Conservation (phyloP, 805 yeast species). For the Lipomyces mesembrius region DNA sequence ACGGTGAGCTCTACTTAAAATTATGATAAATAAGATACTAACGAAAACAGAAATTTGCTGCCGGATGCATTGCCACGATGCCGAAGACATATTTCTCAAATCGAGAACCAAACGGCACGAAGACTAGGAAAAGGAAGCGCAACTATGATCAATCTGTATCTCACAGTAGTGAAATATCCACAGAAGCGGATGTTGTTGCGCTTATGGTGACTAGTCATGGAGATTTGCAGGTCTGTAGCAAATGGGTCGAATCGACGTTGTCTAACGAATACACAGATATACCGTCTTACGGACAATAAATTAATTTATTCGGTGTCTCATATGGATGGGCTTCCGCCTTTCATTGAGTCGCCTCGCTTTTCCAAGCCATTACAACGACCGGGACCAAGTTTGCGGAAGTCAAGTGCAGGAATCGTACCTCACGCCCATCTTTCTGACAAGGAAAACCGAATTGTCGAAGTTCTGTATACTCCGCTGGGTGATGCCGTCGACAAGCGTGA, state of each 20-base stretch:
- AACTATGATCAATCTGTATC: not conserved
- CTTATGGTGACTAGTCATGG: conserved; percentile 28
- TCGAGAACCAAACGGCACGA: conserved; percentile 14
- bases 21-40: not conserved
- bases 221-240: conserved; percentile 18
- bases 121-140: conserved; percentile 1
- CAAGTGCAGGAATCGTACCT: conserved; percentile 22
- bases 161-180: not conserved
- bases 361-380: conserved; percentile 3
- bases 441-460: conserved; percentile 44
- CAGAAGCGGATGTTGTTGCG: conserved; percentile 6
- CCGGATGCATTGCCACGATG: conserved; percentile 30
- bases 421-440: not conserved
- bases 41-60: conserved; percentile 14
- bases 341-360: conserved; percentile 7
- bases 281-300: conserved; percentile 10
- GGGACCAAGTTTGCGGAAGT: conserved; percentile 21
- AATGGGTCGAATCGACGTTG: too few relatives aligned
- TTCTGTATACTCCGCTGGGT: conserved; percentile 67
- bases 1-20: conserved; percentile 5
- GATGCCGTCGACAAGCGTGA: conserved; percentile 60
- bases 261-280: conserved; percentile 13
- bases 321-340: conserved; percentile 13
- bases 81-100: conserved; percentile 20
- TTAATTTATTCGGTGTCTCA: conserved; percentile 8